A percentile compares a stretch with the other conserved stretches of the same genome.
These are phyloP conservation scores for Globisporangium recalcitrans DNA, from an alignment of 352 stramenopile species.

Conservation along the genomic window DNA sequence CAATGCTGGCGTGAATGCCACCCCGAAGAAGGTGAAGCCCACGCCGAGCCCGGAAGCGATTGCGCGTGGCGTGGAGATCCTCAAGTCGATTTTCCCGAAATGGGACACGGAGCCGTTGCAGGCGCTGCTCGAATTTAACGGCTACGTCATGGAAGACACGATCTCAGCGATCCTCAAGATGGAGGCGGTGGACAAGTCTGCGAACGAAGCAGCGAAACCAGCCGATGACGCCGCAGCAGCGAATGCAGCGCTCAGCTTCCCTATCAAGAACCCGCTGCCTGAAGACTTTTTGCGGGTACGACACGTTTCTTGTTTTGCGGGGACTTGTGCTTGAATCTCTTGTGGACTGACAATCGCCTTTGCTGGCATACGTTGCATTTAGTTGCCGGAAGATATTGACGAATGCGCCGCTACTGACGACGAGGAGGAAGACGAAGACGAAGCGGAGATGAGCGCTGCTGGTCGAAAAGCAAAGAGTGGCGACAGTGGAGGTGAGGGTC, in stretches of 20 bases:
- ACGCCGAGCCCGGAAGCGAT: constrained; percentile 44
- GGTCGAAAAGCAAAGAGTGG: constrained; percentile 9
- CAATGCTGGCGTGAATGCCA: not conserved
- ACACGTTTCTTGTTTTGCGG: not conserved
- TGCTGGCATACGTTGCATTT: constrained; percentile 5
- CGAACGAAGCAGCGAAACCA: not conserved
- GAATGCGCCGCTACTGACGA: constrained; percentile 22
- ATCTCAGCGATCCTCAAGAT: constrained; percentile 77
- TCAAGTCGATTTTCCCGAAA: constrained; percentile 78
- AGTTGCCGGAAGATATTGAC: constrained; percentile 51
- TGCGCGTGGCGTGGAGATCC: constrained; percentile 57
- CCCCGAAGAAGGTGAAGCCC: constrained; percentile 8
- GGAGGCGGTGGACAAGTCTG: constrained; percentile 49
- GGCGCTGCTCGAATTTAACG: constrained; percentile 69
- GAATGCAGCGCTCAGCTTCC: constrained; percentile 19
- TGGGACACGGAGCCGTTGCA: constrained; percentile 67
- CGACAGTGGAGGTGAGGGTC: constrained; percentile 24
- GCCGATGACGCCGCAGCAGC: constrained; percentile 3
- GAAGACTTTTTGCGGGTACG: constrained; percentile 73
- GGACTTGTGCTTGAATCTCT: not conserved
- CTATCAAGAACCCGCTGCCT: constrained; percentile 67
- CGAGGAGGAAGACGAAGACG: constrained; percentile 15
- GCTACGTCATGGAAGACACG: constrained; percentile 76
- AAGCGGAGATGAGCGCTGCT: constrained; percentile 9
- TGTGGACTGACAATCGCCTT: not conserved